Base-by-base conservation (phyloP, 73 alveolate genomes). In the Stentor coeruleus region DNA sequence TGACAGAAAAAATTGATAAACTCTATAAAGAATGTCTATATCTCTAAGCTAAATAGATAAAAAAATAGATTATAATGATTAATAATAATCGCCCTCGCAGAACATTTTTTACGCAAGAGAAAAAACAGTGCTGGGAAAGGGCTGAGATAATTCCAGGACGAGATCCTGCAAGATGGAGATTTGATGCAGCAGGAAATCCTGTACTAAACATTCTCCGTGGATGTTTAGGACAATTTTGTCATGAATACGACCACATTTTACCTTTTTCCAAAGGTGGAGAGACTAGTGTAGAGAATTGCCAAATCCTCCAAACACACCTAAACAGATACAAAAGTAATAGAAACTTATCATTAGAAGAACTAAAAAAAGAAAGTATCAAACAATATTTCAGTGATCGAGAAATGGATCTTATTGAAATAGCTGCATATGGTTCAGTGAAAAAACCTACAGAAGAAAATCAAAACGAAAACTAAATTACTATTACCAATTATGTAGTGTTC, bases 211-310 rank as follows among this genome's bases (percentile, higher is more conserved):
- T 90, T 31, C 84, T 92, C 76, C 77, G 94, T 75, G 96, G 97
- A 4, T 88, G 95, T 86, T 86, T 82, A 79, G 99, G 99, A 41
- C 96, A 98, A 39, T 86, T 97, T 30, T 94, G 99, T 79, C 99
- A 97, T 91, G 98, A 97, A 89, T 97, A 95, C 89, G 99, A 97
- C 82, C 99, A 95, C 91, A 94, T 97, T 74, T 85, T 90, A 38
- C 99, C 99, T 58, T 97, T 86, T 87, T 92, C 99, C 3, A 92
- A 94, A 88, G 99, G 99, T n/a, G 99, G 99, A 14, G 88, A 88
- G 59, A 94, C 98, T 35, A 83, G 83, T 55, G 86, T 87, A 38
- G 87, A 85, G 74, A 97, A 97, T 90, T 97, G 99, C 82, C 96
- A 94, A 83, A 90, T 97, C 58, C 87, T 97, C 72, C 93, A 97